These are phyloP conservation scores for Protomyces arabidopsidicola DNA, from an alignment of 1,139 yeast genomes.

Conservation along the genomic window DNA sequence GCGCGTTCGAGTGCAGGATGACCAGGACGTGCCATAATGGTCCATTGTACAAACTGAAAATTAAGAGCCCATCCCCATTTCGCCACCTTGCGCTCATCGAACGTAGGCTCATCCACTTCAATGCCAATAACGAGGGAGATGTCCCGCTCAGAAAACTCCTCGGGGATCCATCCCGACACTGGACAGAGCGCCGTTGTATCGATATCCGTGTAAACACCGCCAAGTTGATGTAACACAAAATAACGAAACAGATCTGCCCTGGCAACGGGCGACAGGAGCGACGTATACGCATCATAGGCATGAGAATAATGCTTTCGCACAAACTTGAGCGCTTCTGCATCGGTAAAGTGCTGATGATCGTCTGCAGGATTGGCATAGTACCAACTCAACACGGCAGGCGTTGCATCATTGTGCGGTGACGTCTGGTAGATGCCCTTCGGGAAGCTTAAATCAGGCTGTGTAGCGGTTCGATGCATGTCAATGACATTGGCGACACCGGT, in stretches of 20 bases:
- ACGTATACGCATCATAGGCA: constrained; percentile 86
- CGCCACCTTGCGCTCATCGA: constrained; percentile 51
- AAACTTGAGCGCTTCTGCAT: constrained; percentile 1
- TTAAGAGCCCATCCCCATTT: constrained; percentile 63
- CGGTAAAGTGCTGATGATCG: constrained; percentile 8
- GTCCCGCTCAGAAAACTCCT: constrained; percentile 27
- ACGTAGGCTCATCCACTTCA: constrained; percentile 17
- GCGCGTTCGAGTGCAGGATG: constrained; percentile 84
- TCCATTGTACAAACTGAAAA: constrained; percentile 76
- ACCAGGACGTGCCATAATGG: constrained; percentile 74
- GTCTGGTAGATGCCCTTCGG: constrained; percentile 16
- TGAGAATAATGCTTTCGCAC: constrained; percentile 40
- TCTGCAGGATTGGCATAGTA: constrained; percentile 16
- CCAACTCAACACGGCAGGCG: constrained; percentile 18
- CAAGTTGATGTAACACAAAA: constrained; percentile 75
- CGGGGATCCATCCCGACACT: constrained; percentile 58
- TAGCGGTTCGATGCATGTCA: constrained; percentile 14
- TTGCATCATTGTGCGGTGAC: background rate
- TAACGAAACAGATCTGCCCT: constrained; percentile 91
- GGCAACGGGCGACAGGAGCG: constrained; percentile 70
- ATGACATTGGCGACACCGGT: constrained; percentile 15
- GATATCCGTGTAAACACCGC: constrained; percentile 88
- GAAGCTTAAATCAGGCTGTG: constrained; percentile 4
- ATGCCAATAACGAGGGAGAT: constrained; percentile 23
- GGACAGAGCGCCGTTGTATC: constrained; percentile 68